Conservation (phyloP, 2,329 filamentous ascomycete species). For the Davidsoniella australis region DNA sequence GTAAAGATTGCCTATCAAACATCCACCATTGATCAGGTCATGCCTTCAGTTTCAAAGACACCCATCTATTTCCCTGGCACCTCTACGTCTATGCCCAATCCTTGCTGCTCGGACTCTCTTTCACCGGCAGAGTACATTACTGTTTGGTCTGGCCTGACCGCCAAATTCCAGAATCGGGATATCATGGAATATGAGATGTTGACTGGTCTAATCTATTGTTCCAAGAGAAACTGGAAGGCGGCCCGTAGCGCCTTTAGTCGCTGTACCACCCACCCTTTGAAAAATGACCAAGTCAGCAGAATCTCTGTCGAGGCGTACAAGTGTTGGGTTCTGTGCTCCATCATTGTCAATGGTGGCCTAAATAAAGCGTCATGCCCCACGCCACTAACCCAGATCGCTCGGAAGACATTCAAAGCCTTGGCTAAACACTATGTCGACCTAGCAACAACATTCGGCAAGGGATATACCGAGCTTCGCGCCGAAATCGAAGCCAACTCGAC, state of each 20-base stretch:
- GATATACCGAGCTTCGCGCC: constrained; percentile 36
- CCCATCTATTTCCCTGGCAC: constrained; percentile 48
- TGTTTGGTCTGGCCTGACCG: constrained; percentile 37
- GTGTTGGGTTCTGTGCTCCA: constrained; percentile 66
- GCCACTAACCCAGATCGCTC: not conserved
- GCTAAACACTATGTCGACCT: constrained; percentile 56
- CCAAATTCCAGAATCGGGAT: constrained; percentile 30
- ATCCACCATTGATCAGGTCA: constrained; percentile 33
- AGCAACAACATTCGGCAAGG: constrained; percentile 42
- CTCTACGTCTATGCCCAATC: constrained; percentile 19
- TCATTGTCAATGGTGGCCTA: constrained; percentile 49
- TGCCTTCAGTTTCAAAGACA: constrained; percentile 45
- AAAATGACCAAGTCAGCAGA: constrained; percentile 46
- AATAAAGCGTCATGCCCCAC: not conserved
- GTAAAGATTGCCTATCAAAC: constrained; percentile 41
- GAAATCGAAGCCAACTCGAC: constrained; percentile 42
- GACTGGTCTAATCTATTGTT: constrained; percentile 47
- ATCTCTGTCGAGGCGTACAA: constrained; percentile 83
- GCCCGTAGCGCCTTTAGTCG: constrained; percentile 46
- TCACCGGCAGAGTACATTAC: constrained; percentile 42
- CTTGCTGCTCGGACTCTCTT: constrained; percentile 29
- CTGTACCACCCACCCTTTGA: constrained; percentile 49
- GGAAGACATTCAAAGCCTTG: constrained; percentile 24
- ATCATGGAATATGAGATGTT: constrained; percentile 53
- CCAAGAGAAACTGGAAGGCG: constrained; percentile 41